These are phyloP conservation scores for Colletotrichum sp. DNA, from an alignment of 2,329 filamentous ascomycete species.

Conservation along the genomic window DNA sequence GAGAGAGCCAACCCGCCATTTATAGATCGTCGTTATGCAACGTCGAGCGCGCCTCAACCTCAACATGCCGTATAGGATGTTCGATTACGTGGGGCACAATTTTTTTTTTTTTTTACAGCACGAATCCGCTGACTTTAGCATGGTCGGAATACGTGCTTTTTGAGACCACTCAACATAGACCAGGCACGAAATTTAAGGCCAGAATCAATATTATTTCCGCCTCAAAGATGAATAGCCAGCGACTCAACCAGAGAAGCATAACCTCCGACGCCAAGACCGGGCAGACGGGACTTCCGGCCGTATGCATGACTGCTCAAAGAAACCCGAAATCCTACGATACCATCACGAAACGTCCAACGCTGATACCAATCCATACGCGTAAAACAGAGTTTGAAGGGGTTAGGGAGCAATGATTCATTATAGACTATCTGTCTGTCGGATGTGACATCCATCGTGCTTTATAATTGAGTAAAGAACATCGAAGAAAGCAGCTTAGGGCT, in stretches of 20 bases:
- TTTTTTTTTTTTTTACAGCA: neutral
- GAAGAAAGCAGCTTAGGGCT: conserved; percentile 16
- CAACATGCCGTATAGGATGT: neutral
- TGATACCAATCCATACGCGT: neutral
- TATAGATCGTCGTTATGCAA: neutral
- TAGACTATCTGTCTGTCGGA: neutral
- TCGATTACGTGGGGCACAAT: neutral
- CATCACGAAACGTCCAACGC: neutral
- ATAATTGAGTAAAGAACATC: conserved; percentile 3
- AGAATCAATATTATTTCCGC: neutral
- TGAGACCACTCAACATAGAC: neutral
- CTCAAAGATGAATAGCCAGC: neutral
- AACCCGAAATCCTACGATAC: neutral
- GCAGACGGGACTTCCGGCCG: neutral
- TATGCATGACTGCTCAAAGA: neutral
- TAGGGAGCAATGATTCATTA: conserved; percentile 1
- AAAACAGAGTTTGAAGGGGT: neutral
- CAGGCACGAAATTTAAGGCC: neutral
- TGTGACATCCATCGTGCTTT: neutral
- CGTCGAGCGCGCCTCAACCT: neutral
- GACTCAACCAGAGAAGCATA: neutral
- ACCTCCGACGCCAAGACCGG: neutral
- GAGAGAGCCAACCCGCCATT: neutral
- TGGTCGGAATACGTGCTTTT: neutral
- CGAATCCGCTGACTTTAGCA: neutral